Evolutionary conservation across 441 rosid species (phyloP).

Genomic region (Bocquillonia castaneifolia): DNA sequence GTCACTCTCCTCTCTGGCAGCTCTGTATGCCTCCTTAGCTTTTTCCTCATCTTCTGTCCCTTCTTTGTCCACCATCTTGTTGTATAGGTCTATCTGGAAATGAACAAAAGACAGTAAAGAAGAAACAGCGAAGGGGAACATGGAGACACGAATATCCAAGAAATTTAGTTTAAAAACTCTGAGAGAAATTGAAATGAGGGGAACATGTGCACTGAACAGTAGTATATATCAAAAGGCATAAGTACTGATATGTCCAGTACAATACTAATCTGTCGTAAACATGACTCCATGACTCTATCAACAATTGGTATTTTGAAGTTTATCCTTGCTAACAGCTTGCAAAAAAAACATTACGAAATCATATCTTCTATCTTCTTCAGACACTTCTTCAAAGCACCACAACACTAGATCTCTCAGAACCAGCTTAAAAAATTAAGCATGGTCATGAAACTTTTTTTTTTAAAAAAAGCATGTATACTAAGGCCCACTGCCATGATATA

Average conservation of each 20-base stretch:
- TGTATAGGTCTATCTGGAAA: slow-evolving; percentile 64
- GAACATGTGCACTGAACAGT: neutral
- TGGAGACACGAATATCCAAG: slow-evolving; percentile 4
- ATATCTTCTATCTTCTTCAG: neutral
- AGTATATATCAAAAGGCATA: neutral
- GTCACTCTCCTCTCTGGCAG: slow-evolving; percentile 76
- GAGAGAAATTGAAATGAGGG: neutral
- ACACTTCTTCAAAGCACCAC: slow-evolving; percentile 2
- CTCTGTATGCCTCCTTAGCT: slow-evolving; percentile 73
- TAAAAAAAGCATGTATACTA: neutral
- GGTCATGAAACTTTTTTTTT: neutral
- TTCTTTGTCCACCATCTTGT: slow-evolving; percentile 81
- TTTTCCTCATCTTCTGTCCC: slow-evolving; percentile 68
- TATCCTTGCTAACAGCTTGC: neutral
- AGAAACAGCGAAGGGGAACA: neutral
- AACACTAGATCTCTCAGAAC: neutral
- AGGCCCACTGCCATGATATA: neutral
- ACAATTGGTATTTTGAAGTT: neutral
- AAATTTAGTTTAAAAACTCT: neutral
- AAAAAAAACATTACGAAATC: neutral
- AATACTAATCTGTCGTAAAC: neutral
- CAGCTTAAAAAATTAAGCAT: neutral
- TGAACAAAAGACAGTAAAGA: slow-evolving; percentile 8
- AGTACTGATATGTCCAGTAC: neutral
- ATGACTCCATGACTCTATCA: neutral